A percentile compares a stretch with the other conserved stretches of the same genome.
Conservation (phyloP, 768 basidiomycete genomes). For the Rubroboletus pulcherrimus region DNA sequence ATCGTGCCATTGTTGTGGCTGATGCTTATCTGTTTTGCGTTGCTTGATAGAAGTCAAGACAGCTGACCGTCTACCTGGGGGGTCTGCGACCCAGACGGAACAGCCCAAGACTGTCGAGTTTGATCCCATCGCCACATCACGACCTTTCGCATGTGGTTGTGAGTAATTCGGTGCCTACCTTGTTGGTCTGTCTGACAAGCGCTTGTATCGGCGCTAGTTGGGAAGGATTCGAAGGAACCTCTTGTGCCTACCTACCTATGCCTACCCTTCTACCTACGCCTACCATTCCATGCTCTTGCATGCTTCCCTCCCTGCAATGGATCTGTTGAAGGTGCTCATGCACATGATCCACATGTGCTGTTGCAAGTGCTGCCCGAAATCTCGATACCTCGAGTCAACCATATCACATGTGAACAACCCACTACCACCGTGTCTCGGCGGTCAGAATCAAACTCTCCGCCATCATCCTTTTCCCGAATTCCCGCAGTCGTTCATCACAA, state of each 20-base stretch:
- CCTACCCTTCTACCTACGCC: too few relatives aligned
- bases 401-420: too few relatives aligned
- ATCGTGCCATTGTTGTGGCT: not conserved
- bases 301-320: too few relatives aligned
- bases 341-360: too few relatives aligned
- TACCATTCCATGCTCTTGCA: too few relatives aligned
- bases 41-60: constrained; percentile 3
- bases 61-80: constrained; percentile 2
- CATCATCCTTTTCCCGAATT: too few relatives aligned
- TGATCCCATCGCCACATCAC: not conserved
- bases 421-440: too few relatives aligned
- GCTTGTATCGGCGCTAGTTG: not conserved
- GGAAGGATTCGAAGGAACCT: not conserved
- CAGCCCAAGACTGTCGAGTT: not conserved
- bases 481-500: too few relatives aligned
- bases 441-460: too few relatives aligned
- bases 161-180: not conserved
- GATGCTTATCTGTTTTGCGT: not conserved
- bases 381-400: too few relatives aligned
- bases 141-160: not conserved
- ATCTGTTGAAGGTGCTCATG: too few relatives aligned
- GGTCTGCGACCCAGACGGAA: constrained; percentile 11
- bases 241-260: not conserved
- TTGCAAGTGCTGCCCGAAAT: too few relatives aligned
- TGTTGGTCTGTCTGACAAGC: constrained; percentile 1